These are phyloP conservation scores for Calocybe cyanea DNA, from an alignment of 768 basidiomycete species.

Conservation along the genomic window DNA sequence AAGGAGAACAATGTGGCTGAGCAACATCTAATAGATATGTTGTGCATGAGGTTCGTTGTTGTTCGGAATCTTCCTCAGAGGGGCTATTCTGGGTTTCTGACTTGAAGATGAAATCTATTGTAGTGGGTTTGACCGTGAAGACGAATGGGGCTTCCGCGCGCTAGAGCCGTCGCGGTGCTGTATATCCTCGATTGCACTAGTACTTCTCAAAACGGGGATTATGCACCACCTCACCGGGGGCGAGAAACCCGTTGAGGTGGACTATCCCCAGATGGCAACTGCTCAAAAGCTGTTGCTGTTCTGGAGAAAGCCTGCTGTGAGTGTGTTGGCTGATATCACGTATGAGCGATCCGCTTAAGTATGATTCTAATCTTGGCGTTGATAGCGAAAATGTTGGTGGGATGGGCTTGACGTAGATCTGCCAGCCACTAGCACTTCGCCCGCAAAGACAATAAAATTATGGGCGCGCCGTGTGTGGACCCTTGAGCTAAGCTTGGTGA, in stretches of 20 bases:
- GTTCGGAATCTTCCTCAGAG: neutral
- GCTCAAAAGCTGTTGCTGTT: constrained; percentile 96
- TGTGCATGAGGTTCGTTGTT: constrained; percentile 88
- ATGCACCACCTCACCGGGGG: constrained; percentile 64
- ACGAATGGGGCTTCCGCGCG: constrained; percentile 96
- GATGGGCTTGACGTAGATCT: constrained; percentile 92
- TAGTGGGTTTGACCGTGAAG: constrained; percentile 96
- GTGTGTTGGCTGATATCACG: too few species aligned
- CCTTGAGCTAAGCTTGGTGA: constrained; percentile 89
- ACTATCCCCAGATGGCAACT: constrained; percentile 92
- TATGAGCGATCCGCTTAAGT: too few species aligned
- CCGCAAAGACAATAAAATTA: constrained; percentile 68
- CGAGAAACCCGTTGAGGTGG: constrained; percentile 74
- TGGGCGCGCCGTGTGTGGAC: constrained; percentile 99
- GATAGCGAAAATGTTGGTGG: constrained; percentile 99
- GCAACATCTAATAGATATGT: constrained; percentile 99
- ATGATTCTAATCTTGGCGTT: constrained; percentile 9
- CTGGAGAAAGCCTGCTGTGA: constrained; percentile 99
- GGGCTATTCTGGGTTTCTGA: too few species aligned
- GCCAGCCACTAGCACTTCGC: constrained; percentile 48
- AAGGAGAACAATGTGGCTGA: constrained; percentile 99
- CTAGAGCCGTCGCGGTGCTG: constrained; percentile 95
- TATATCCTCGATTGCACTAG: constrained; percentile 97
- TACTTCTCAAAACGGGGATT: constrained; percentile 96
- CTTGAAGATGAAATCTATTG: constrained; percentile 1